Evolutionary conservation across 2,329 filamentous ascomycete species (phyloP).

Genomic region (Alternaria longipes): DNA sequence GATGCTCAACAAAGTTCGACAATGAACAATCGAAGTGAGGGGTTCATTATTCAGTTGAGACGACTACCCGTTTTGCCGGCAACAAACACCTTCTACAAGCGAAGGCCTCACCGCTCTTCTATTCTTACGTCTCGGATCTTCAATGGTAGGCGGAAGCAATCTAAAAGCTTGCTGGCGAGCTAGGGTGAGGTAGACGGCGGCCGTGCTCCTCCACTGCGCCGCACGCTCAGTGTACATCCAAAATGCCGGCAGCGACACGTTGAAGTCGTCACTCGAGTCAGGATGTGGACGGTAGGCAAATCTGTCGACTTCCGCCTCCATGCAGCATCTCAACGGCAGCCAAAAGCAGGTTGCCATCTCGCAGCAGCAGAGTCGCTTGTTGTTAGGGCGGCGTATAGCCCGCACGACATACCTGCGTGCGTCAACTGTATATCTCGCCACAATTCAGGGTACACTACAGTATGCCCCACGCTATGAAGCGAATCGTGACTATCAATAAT

Average conservation of each 20-base stretch:
- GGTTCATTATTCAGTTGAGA: constrained; percentile 31
- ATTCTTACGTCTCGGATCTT: constrained; percentile 31
- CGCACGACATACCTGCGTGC: constrained; percentile 48
- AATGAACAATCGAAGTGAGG: constrained; percentile 32
- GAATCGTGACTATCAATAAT: constrained; percentile 17
- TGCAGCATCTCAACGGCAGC: constrained; percentile 40
- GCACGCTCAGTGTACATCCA: constrained; percentile 19
- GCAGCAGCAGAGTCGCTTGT: constrained; percentile 41
- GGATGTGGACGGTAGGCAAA: constrained; percentile 7
- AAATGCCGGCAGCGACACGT: constrained; percentile 20
- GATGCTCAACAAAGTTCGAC: constrained; percentile 33
- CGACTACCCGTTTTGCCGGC: constrained; percentile 39
- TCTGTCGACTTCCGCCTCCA: constrained; percentile 31
- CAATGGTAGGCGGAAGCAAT: constrained; percentile 35
- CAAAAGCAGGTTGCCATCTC: constrained; percentile 34
- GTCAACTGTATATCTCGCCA: constrained; percentile 40
- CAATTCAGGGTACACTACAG: constrained; percentile 42
- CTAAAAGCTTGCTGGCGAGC: constrained; percentile 32
- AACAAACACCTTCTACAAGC: constrained; percentile 22
- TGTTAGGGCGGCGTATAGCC: constrained; percentile 36
- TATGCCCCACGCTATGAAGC: constrained; percentile 35
- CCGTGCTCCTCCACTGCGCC: constrained; percentile 33
- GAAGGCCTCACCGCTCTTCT: constrained; percentile 47
- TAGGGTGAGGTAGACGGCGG: constrained; percentile 32
- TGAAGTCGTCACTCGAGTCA: constrained; percentile 11